Percentiles rank a stretch among this genome's conserved stretches.
Evolutionary conservation across 768 basidiomycete genomes (phyloP).

Genomic region (Psilocybe subaeruginosa): DNA sequence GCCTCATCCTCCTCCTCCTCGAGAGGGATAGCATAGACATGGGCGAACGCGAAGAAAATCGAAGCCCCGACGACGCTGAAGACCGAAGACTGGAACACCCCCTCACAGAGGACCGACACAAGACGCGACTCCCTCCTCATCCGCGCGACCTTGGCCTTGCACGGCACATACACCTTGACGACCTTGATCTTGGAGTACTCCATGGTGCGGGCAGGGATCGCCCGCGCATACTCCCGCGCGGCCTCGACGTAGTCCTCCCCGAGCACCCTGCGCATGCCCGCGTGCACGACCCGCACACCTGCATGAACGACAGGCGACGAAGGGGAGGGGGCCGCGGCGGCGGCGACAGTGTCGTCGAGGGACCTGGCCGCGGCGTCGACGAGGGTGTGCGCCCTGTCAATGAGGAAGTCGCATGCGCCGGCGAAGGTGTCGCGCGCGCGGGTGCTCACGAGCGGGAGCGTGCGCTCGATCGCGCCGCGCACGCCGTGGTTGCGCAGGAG

Average conservation of each 20-base stretch:
- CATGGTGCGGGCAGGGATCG: not conserved
- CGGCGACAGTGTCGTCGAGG: not conserved
- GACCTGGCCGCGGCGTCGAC: not conserved
- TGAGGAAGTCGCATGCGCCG: conserved; percentile 1
- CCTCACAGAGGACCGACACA: not conserved
- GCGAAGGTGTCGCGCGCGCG: conserved; percentile 6
- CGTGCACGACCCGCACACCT: not conserved
- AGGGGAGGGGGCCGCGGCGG: not conserved
- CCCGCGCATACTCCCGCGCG: not conserved
- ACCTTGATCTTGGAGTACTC: not conserved
- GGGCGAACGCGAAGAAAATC: not conserved
- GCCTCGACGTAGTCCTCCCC: not conserved
- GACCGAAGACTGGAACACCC: not conserved
- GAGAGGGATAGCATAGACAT: not conserved
- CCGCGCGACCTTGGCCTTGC: not conserved
- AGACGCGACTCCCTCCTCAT: not conserved
- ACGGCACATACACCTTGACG: not conserved
- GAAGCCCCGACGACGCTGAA: not conserved
- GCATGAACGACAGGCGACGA: not conserved
- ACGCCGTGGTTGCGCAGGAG: conserved; percentile 10
- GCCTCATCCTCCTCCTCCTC: not conserved
- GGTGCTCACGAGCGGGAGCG: conserved; percentile 4
- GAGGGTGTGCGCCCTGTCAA: not conserved
- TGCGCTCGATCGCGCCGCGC: conserved; percentile 6
- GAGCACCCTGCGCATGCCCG: not conserved